Conservation (phyloP, 2,329 filamentous ascomycete species). For the Exophiala viscosa region DNA sequence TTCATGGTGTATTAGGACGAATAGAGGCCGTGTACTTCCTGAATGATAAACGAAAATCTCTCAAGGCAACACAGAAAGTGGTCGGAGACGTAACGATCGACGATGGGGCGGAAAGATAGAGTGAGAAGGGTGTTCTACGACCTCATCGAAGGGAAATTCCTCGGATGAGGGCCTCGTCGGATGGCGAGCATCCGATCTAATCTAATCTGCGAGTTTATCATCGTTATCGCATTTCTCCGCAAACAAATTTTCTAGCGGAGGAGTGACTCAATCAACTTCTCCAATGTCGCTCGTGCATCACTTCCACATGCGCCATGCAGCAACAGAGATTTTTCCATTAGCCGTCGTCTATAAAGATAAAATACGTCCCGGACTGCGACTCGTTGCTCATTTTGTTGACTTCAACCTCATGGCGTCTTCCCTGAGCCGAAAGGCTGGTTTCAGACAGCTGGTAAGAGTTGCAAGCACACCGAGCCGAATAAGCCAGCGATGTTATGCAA, state of each 20-base stretch:
- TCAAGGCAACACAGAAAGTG: neutral
- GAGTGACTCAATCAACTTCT: neutral
- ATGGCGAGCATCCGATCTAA: neutral
- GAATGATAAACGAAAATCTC: neutral
- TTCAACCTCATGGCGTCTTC: constrained; percentile 12
- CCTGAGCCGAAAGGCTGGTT: constrained; percentile 12
- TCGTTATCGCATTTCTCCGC: neutral
- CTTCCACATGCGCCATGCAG: too few species aligned
- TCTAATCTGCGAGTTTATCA: neutral
- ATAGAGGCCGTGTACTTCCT: neutral
- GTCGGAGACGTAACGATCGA: neutral
- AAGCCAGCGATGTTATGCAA: constrained; percentile 23
- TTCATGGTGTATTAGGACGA: neutral
- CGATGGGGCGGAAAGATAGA: neutral
- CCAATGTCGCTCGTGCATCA: neutral
- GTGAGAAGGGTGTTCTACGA: neutral
- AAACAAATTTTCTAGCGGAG: neutral
- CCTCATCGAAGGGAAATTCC: neutral
- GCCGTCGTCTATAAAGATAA: too few species aligned
- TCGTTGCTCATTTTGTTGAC: neutral
- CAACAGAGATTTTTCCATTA: too few species aligned
- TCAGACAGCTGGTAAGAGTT: constrained; percentile 9
- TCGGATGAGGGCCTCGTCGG: too few species aligned
- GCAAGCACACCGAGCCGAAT: constrained; percentile 11
- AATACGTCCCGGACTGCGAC: too few species aligned